Conservation (phyloP, 2,329 filamentous ascomycete genomes). For the Cercospora sp. region DNA sequence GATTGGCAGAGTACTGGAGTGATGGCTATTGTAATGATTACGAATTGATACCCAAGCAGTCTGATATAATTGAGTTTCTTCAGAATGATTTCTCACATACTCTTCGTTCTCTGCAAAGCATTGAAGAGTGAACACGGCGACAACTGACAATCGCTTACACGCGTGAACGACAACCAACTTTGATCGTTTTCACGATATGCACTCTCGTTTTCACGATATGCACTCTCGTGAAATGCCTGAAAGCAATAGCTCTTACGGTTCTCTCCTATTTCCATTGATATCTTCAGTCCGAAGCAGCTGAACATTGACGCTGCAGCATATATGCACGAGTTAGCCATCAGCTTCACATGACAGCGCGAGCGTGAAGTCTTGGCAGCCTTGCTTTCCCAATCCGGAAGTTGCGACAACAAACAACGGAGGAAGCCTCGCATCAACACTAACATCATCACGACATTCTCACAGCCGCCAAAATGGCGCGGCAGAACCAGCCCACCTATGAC, state of each 20-base stretch:
- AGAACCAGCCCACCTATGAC: constrained; percentile 49
- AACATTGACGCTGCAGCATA: too few relatives aligned
- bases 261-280: neutral
- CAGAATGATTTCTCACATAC: neutral
- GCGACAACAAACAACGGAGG: constrained; percentile 4
- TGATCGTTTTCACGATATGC: neutral
- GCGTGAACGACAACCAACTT: neutral
- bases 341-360: constrained; percentile 3
- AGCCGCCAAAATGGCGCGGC: constrained; percentile 33
- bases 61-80: neutral
- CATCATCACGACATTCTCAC: neutral
- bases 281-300: too few relatives aligned
- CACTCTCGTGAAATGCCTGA: neutral
- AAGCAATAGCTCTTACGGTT: neutral
- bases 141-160: neutral
- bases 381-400: constrained; percentile 6
- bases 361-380: neutral
- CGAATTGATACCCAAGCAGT: constrained; percentile 22
- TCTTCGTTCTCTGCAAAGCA: neutral
- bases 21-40: constrained; percentile 6
- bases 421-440: neutral
- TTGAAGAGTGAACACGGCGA: too few relatives aligned
- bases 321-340: too few relatives aligned
- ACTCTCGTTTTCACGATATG: neutral
- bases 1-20: neutral